A percentile compares a stretch with the other conserved stretches of the same genome.
Evolutionary conservation across 2,329 filamentous ascomycete species (phyloP).

Genomic region (Paraphoma sp.): DNA sequence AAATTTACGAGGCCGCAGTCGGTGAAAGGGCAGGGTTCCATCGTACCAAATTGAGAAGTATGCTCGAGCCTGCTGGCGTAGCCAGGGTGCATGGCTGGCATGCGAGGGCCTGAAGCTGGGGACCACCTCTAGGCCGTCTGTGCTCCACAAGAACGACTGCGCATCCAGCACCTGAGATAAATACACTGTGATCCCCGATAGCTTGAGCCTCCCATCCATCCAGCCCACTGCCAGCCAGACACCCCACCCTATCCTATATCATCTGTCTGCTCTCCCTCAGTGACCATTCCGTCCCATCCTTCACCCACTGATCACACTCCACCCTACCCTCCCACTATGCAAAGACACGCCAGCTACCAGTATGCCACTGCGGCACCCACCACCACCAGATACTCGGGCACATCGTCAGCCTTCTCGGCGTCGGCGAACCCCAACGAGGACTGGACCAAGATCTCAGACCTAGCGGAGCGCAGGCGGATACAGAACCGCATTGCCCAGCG

Average conservation of each 20-base stretch:
- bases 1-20: conserved; percentile 41
- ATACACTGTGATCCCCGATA: conserved; percentile 36
- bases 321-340: conserved; percentile 45
- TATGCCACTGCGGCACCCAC: conserved; percentile 49
- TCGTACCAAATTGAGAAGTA: conserved; percentile 30
- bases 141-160: conserved; percentile 36
- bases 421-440: conserved; percentile 96
- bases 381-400: conserved; percentile 72
- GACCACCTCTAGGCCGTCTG: conserved; percentile 37
- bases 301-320: conserved; percentile 14
- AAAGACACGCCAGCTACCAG: conserved; percentile 54
- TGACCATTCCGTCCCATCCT: conserved; percentile 2
- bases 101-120: conserved; percentile 40
- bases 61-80: conserved; percentile 30
- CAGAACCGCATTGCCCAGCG: conserved; percentile 98
- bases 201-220: conserved; percentile 29
- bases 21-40: conserved; percentile 38
- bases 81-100: conserved; percentile 24
- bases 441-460: conserved; percentile 98
- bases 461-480: conserved; percentile 90
- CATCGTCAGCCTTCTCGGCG: conserved; percentile 92
- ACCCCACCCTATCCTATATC: conserved; percentile 16
- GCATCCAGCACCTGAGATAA: conserved; percentile 34
- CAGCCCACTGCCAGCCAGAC: conserved; percentile 22
- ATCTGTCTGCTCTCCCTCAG: conserved; percentile 16